Base-by-base conservation (phyloP, 371 early-diverging fungal species). In the Capillidium rhysosporum region DNA sequence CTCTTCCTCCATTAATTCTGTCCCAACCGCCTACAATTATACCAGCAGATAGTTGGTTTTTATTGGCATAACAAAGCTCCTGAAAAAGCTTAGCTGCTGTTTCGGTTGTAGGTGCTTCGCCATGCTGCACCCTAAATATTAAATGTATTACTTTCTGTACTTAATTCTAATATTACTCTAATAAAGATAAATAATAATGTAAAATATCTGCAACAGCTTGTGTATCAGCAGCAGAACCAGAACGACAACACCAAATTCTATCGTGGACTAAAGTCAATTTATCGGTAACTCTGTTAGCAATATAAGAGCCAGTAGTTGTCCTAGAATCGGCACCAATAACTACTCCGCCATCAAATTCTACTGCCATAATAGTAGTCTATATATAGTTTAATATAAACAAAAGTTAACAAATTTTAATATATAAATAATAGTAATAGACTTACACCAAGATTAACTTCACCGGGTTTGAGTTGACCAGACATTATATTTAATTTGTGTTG, bases 11-110 rank as follows among this genome's bases (percentile, higher is more conserved):
- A 43, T 84, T 72, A 54, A 80, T 69, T 61, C 86, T 75, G 69
- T 99, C 99, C 86, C 90, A 96, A 43, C 99, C 99, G 43, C 89
- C 99, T 31, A 98, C 87, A 64, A 99, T 99, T 61, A 99, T 86
- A 40, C 94, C 96, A n/a, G 99, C 99, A 44, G 68, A 68, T 56
- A 99, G 66, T 47, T 57, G 57, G 65, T 89, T 82, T 71, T 91
- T 93, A 74, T 99, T 93, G 55, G 80, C 69, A 69, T 98, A 99
- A 69, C 92, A 87, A 23, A 99, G 61, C 61, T 92, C 84, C 54
- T 88, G 92, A 71, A 95, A 92, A 51, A 98, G 61, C 25, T 84
- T 70, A 16, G 98, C 90, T n/a, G 92, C 98, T 49, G 82, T 80
- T 54, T 82, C 77, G 18, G 96, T 95, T 24, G 85, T 75, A 18